phyloP scores from a whole-genome alignment of 306 rosid species.

The Cicer bijugum region DNA sequence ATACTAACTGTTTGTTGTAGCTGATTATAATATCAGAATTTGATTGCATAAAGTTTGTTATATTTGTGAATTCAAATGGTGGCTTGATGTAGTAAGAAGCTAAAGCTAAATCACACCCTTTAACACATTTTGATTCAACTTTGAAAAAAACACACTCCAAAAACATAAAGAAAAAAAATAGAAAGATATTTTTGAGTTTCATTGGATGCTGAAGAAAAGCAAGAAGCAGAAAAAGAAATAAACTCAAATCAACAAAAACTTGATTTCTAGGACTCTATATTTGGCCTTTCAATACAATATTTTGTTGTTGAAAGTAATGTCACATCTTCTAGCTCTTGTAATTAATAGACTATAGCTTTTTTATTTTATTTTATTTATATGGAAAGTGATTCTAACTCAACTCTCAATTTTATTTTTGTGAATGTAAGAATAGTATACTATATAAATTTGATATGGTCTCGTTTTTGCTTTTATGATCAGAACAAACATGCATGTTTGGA shows the following conservation, averaged over 20 bases:
- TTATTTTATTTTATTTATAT: neutral
- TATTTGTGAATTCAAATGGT: rapidly evolving
- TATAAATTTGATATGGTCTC: slow-evolving; percentile 7
- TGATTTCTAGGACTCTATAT: neutral
- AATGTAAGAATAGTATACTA: neutral
- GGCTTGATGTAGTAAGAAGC: slow-evolving; percentile 57
- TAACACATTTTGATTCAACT: slow-evolving; percentile 59
- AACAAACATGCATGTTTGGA: slow-evolving; percentile 34
- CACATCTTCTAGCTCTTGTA: slow-evolving; percentile 9
- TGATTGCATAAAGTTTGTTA: slow-evolving; percentile 42
- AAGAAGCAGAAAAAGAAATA: slow-evolving; percentile 15
- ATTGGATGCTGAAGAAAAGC: slow-evolving; percentile 44
- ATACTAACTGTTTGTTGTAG: slow-evolving; percentile 46
- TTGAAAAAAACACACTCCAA: slow-evolving; percentile 33
- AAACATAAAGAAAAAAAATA: slow-evolving; percentile 40
- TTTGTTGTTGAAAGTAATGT: slow-evolving; percentile 31
- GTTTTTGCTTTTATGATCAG: slow-evolving; percentile 1
- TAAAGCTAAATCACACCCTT: slow-evolving; percentile 63
- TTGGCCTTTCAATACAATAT: neutral
- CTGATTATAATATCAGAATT: slow-evolving; percentile 12
- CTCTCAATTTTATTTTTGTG: neutral
- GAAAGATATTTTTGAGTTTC: slow-evolving; percentile 44
- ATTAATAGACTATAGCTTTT: neutral
- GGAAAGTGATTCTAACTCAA: neutral
- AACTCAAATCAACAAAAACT: slow-evolving; percentile 18